Evolutionary conservation across 2,329 filamentous ascomycete species (phyloP), one percentile per base, ranked within the genome.

Genomic region (Penicillium sp.): DNA sequence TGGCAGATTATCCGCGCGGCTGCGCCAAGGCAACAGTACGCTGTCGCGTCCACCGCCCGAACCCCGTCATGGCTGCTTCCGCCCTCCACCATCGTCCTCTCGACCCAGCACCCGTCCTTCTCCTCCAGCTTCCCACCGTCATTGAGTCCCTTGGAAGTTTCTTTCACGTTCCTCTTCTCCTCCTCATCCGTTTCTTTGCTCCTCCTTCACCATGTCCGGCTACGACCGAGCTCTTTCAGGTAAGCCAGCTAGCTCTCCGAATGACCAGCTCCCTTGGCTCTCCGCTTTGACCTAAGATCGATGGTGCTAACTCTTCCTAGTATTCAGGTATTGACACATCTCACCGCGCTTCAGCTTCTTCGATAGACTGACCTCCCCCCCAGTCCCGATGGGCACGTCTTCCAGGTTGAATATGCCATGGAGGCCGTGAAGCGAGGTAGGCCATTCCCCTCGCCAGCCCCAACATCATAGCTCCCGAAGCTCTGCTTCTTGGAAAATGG

Each of bases 141-240:
- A 51, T 60, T 60, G 42, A 31, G 50, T 35, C 45, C 20, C 20
- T 41, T 31, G 20, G 38, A 37, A 28, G 49, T 35, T 20, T 49
- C 14, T 52, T 28, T 38, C 25, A 22, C 53, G 17, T 37, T 39
- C 11, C 7, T 38, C 43, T 60, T 10, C 41, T 20, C 28, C 28
- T 15, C 54, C 41, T 39, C 53, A 28, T 22, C 45, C 39, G 14
- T 55, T 55, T 56, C 50, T n/a, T 45, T 43, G 25, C 53, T 60
- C 54, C 43, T 50, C 38, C 54, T 53, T 52, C 71, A 77, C 69
- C 67, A 90, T 92, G 79, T 96, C 93, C 73, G 94, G 94, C 81
- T 99, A 99, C 83, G 95, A 99, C 84, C 91, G 95, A 90, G 95
- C 94, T 81, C 89, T 98, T 79, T 98, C 94, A 82, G 94, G 93